These are phyloP conservation scores for Amanita brunnescens DNA, from an alignment of 768 basidiomycete genomes.

Conservation along the genomic window DNA sequence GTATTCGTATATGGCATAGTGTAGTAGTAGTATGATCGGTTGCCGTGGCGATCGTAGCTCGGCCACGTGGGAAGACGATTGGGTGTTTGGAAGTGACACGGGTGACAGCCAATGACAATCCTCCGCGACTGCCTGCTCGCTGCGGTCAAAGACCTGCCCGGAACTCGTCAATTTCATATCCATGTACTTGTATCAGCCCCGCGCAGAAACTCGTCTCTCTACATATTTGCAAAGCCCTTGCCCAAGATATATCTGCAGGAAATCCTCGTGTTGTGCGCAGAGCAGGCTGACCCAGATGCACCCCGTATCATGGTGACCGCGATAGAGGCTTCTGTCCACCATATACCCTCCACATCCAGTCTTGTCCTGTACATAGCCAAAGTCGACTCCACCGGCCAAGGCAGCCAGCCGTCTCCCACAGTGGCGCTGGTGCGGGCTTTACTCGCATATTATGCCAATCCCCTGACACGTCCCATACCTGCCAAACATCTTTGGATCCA, in stretches of 20 bases:
- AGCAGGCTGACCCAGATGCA: slow-evolving; percentile 40
- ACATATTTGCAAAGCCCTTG: slow-evolving; percentile 62
- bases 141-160: slow-evolving; percentile 48
- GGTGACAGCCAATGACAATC: slow-evolving; percentile 21
- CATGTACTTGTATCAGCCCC: slow-evolving; percentile 68
- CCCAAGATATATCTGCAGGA: slow-evolving; percentile 68
- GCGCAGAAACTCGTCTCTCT: slow-evolving; percentile 59
- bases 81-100: too few species aligned
- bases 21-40: neutral
- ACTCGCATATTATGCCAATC: slow-evolving; percentile 54
- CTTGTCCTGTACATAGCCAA: slow-evolving; percentile 88
- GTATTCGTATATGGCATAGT: slow-evolving; percentile 67
- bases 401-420: slow-evolving; percentile 55
- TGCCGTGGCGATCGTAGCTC: slow-evolving; percentile 1
- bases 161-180: slow-evolving; percentile 62
- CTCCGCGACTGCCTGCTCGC: slow-evolving; percentile 58
- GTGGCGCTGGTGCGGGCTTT: slow-evolving; percentile 58
- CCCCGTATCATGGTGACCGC: slow-evolving; percentile 63
- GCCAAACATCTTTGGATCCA: slow-evolving; percentile 67
- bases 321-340: slow-evolving; percentile 74
- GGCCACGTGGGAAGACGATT: slow-evolving; percentile 8
- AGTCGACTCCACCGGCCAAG: slow-evolving; percentile 87
- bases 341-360: slow-evolving; percentile 56
- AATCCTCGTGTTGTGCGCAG: slow-evolving; percentile 65
- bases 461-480: slow-evolving; percentile 49